Evolutionary conservation across 2,329 filamentous ascomycete genomes (phyloP).

Genomic region (Talaromyces albobiverticillius): DNA sequence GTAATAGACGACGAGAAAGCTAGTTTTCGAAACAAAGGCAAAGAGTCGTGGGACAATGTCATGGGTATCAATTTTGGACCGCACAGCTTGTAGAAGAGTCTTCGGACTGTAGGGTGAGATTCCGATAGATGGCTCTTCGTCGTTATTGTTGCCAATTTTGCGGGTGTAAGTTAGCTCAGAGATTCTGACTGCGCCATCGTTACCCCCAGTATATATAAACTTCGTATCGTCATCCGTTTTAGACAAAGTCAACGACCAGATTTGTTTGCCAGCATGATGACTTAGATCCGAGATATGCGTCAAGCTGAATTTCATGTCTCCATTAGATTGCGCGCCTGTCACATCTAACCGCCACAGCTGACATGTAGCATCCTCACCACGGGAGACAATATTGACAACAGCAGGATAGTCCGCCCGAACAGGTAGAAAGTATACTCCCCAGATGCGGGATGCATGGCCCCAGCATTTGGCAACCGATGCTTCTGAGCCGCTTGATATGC

Average conservation of each 20-base stretch:
- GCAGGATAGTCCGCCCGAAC: neutral
- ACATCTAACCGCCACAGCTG: conserved; percentile 64
- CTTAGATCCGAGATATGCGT: conserved; percentile 53
- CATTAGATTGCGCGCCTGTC: conserved; percentile 3
- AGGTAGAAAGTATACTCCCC: conserved; percentile 70
- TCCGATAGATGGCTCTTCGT: neutral
- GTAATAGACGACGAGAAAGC: conserved; percentile 29
- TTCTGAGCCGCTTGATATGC: conserved; percentile 33
- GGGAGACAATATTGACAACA: conserved; percentile 63
- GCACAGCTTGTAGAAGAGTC: conserved; percentile 17
- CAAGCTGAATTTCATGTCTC: conserved; percentile 22
- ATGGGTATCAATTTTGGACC: conserved; percentile 15
- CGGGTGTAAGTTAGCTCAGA: conserved; percentile 20
- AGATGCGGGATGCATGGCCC: conserved; percentile 87
- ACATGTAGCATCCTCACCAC: conserved; percentile 78
- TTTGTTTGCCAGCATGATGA: conserved; percentile 80
- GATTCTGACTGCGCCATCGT: conserved; percentile 64
- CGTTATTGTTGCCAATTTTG: neutral
- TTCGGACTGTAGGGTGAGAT: conserved; percentile 15
- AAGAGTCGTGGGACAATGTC: conserved; percentile 26
- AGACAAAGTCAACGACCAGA: conserved; percentile 68
- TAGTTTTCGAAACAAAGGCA: conserved; percentile 32
- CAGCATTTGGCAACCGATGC: conserved; percentile 68
- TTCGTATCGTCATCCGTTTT: conserved; percentile 26
- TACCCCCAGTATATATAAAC: conserved; percentile 71